Percentiles rank a stretch among this genome's conserved stretches.
Evolutionary conservation across 805 yeast genomes (phyloP).

Genomic region (Candida coleopterorum): DNA sequence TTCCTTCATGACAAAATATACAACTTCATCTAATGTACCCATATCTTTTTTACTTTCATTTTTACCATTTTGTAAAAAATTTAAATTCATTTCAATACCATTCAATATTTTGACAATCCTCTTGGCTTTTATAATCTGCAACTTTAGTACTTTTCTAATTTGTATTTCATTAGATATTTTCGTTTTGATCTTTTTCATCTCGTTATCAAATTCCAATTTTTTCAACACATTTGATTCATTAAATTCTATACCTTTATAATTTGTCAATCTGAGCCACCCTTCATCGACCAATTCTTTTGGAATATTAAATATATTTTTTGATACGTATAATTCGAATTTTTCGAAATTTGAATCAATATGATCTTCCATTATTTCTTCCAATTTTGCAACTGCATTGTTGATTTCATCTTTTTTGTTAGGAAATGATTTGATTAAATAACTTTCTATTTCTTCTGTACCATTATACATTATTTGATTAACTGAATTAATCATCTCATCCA

Average conservation of each 20-base stretch:
- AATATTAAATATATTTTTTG: constrained; percentile 69
- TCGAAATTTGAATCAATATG: constrained; percentile 81
- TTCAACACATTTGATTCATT: constrained; percentile 1
- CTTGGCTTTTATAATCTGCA: constrained; percentile 35
- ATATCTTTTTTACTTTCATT: constrained; percentile 26
- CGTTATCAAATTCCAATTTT: constrained; percentile 19
- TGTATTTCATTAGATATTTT: constrained; percentile 41
- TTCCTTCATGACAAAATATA: constrained; percentile 42
- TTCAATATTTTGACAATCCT: constrained; percentile 28
- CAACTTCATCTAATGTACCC: constrained; percentile 44
- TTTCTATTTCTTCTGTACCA: constrained; percentile 75
- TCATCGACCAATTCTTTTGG: constrained; percentile 60
- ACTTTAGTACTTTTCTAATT: constrained; percentile 36
- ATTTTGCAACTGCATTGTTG: constrained; percentile 24
- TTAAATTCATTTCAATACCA: constrained; percentile 26
- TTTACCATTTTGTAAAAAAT: constrained; percentile 17
- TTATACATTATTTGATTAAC: constrained; percentile 80
- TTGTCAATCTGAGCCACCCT: constrained; percentile 66
- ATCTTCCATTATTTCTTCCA: constrained; percentile 71
- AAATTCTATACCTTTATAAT: constrained; percentile 54
- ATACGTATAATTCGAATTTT: constrained; percentile 74
- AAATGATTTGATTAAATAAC: constrained; percentile 36
- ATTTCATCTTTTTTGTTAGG: constrained; percentile 8
- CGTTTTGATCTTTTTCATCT: constrained; percentile 28
- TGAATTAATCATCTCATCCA: constrained; percentile 85